Conservation (phyloP, 2,329 filamentous ascomycete species). For the Ophiostoma sp. region DNA sequence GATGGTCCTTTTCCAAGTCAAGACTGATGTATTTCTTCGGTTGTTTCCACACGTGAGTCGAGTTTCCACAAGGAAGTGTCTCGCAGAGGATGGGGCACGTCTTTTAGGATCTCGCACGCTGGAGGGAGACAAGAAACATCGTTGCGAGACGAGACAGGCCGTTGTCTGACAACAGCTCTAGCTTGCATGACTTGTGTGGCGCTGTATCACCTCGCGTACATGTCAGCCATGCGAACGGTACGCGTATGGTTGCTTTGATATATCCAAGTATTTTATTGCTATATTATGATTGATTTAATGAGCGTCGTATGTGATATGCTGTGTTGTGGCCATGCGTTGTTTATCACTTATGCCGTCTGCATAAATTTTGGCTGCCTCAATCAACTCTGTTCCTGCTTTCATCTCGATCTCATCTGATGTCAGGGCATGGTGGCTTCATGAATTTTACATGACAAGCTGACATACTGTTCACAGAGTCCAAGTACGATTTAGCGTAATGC, state of each 20-base stretch:
- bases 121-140: not conserved
- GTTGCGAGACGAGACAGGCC: not conserved
- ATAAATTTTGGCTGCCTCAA: not conserved
- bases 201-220: slow-evolving; percentile 1
- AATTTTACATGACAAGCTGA: not conserved
- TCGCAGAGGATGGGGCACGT: not conserved
- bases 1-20: not conserved
- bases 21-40: not conserved
- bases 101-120: not conserved
- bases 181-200: not conserved
- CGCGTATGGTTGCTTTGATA: not conserved
- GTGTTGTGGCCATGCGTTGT: not conserved
- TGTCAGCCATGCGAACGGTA: not conserved
- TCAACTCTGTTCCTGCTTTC: not conserved
- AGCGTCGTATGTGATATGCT: not conserved
- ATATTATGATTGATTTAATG: not conserved
- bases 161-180: not conserved
- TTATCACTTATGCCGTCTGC: not conserved
- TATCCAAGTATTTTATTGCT: not conserved
- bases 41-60: not conserved
- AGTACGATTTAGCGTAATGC: not conserved
- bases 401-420: not conserved
- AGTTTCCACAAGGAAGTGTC: slow-evolving; percentile 5
- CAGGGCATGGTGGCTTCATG: not conserved
- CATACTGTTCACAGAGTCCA: not conserved